Conservation (phyloP, 495 filamentous ascomycete species). For the Aspergillus conjunctus region DNA sequence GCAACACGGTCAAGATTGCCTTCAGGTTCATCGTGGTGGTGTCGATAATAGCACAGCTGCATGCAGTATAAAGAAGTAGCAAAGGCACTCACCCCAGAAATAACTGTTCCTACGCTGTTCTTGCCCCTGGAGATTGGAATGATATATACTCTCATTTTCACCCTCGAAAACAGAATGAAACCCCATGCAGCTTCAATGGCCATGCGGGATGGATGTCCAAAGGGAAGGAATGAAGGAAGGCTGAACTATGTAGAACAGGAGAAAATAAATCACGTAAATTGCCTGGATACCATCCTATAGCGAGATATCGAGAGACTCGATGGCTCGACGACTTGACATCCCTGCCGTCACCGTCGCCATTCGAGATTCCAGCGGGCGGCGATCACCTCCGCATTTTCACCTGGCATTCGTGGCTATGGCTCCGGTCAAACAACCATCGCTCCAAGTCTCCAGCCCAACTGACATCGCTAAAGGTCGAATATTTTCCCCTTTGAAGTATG, state of each 20-base stretch:
- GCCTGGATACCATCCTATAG: background rate
- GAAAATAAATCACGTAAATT: background rate
- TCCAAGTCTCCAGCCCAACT: too few relatives aligned
- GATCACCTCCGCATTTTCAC: too few relatives aligned
- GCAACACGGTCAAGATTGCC: background rate
- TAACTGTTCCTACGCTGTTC: background rate
- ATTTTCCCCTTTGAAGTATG: too few relatives aligned
- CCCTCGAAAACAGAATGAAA: background rate
- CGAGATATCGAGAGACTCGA: conserved; percentile 33
- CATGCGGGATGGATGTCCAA: background rate
- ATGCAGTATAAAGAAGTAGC: background rate
- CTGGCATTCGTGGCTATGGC: too few relatives aligned
- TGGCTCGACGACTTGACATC: conserved; percentile 57
- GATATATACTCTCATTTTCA: background rate
- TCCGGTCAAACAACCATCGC: too few relatives aligned
- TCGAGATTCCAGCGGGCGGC: too few relatives aligned
- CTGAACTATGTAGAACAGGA: background rate
- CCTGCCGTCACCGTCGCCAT: background rate
- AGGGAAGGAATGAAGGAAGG: background rate
- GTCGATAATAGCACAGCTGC: background rate
- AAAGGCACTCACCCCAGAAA: background rate
- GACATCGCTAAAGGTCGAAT: too few relatives aligned
- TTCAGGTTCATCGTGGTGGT: background rate
- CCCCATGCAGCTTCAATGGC: background rate
- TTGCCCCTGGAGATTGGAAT: background rate